Percentiles rank a stretch among this genome's conserved stretches.
Conservation (phyloP, 2,329 filamentous ascomycete species). For the Fusarium poae region DNA sequence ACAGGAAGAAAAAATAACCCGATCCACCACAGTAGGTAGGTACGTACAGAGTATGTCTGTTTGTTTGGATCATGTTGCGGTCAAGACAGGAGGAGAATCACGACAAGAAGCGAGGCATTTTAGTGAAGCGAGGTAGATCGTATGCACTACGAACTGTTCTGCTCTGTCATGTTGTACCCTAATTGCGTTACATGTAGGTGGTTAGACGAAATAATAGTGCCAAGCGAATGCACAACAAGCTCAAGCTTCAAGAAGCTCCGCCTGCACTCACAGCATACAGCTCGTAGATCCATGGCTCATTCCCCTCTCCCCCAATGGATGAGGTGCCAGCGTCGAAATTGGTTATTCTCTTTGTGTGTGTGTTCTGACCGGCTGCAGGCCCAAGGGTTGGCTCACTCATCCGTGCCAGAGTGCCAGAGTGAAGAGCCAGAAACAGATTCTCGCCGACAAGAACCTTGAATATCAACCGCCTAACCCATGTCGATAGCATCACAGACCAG, state of each 20-base stretch:
- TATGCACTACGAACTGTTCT: slow-evolving; percentile 3
- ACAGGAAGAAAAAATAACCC: slow-evolving; percentile 10
- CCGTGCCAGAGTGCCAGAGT: slow-evolving; percentile 10
- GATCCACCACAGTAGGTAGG: slow-evolving; percentile 3
- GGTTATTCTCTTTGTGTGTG: background rate
- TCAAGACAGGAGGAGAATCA: slow-evolving; percentile 14
- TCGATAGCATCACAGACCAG: slow-evolving; percentile 36
- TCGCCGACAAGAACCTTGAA: slow-evolving; percentile 37
- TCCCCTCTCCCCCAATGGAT: slow-evolving; percentile 2
- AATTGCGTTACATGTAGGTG: background rate
- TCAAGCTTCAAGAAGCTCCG: slow-evolving; percentile 17
- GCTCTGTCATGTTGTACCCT: background rate
- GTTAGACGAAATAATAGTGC: slow-evolving; percentile 12
- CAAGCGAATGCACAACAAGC: slow-evolving; percentile 12
- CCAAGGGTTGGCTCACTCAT: slow-evolving; percentile 7
- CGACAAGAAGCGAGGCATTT: slow-evolving; percentile 30
- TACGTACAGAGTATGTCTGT: background rate
- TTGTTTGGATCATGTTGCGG: slow-evolving; percentile 22
- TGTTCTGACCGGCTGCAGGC: slow-evolving; percentile 33
- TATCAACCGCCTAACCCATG: slow-evolving; percentile 40
- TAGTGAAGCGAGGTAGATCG: slow-evolving; percentile 29
- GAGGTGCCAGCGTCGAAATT: slow-evolving; percentile 24
- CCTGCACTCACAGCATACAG: slow-evolving; percentile 18
- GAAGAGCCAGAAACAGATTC: slow-evolving; percentile 29
- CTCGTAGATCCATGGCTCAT: slow-evolving; percentile 34